These are phyloP conservation scores for Candida vartiovaarae DNA, from an alignment of 805 yeast species.

Conservation along the genomic window DNA sequence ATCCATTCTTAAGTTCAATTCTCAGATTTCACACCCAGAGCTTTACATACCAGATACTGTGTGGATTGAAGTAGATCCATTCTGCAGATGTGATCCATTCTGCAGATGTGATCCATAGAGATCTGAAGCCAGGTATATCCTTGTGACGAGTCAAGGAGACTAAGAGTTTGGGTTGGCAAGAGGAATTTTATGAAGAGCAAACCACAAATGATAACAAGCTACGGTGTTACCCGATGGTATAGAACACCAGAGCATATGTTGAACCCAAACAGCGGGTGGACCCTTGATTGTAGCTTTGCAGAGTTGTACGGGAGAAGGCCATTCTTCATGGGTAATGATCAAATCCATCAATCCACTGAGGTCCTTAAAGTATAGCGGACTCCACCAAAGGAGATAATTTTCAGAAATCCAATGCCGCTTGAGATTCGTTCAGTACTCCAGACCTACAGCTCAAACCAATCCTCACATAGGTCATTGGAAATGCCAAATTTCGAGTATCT, in stretches of 20 bases:
- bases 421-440: constrained; percentile 39
- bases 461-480: no score
- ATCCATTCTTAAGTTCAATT: constrained; percentile 70
- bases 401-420: constrained; percentile 37
- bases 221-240: constrained; percentile 94
- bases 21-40: constrained; percentile 78
- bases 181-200: constrained; percentile 44
- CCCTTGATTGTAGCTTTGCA: constrained; percentile 83
- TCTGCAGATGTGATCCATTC: constrained; percentile 39
- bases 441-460: constrained; percentile 34
- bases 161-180: constrained; percentile 88
- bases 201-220: constrained; percentile 55
- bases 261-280: constrained; percentile 80
- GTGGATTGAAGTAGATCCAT: constrained; percentile 85
- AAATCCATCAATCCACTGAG: constrained; percentile 61
- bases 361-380: constrained; percentile 66
- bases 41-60: constrained; percentile 72
- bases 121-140: constrained; percentile 83
- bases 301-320: constrained; percentile 81
- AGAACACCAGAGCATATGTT: constrained; percentile 87
- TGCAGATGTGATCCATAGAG: constrained; percentile 78
- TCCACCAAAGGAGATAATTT: constrained; percentile 46
- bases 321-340: constrained; percentile 68
- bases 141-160: constrained; percentile 66
- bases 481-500: no score